Evolutionary conservation across 192 early-diverging fungal genomes (phyloP).

Genomic region (Rhizoclosmatium sp.): DNA sequence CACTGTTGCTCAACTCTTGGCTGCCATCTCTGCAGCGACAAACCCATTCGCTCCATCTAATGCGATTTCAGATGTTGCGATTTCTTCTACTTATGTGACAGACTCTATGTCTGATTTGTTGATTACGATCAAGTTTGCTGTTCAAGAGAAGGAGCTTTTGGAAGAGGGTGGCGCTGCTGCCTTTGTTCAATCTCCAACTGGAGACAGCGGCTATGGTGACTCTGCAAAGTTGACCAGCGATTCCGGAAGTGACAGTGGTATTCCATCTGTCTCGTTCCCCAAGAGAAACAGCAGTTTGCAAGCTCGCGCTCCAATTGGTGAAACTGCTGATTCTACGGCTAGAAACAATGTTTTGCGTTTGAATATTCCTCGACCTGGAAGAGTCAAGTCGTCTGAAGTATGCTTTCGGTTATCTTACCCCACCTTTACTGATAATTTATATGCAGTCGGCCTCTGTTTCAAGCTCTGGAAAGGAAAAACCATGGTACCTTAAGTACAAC

Average conservation of each 20-base stretch:
- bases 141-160: conserved; percentile 62
- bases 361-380: conserved; percentile 11
- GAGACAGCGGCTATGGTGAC: too few relatives aligned
- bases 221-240: background rate
- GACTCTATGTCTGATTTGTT: conserved; percentile 64
- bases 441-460: background rate
- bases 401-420: background rate
- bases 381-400: background rate
- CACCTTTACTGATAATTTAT: background rate
- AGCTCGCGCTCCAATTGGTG: background rate
- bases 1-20: conserved; percentile 67
- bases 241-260: background rate
- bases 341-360: background rate
- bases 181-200: too few relatives aligned
- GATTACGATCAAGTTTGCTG: conserved; percentile 61
- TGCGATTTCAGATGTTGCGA: conserved; percentile 63
- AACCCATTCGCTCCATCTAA: conserved; percentile 59
- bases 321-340: background rate
- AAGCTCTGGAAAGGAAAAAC: conserved; percentile 19
- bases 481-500: conserved; percentile 66
- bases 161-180: background rate
- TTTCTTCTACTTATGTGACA: conserved; percentile 60
- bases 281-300: background rate
- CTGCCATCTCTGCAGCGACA: conserved; percentile 64
- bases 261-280: background rate